Evolutionary conservation across 2,329 filamentous ascomycete genomes (phyloP), one percentile per base, ranked within the genome.

Genomic region (Paecilomyces formosus): DNA sequence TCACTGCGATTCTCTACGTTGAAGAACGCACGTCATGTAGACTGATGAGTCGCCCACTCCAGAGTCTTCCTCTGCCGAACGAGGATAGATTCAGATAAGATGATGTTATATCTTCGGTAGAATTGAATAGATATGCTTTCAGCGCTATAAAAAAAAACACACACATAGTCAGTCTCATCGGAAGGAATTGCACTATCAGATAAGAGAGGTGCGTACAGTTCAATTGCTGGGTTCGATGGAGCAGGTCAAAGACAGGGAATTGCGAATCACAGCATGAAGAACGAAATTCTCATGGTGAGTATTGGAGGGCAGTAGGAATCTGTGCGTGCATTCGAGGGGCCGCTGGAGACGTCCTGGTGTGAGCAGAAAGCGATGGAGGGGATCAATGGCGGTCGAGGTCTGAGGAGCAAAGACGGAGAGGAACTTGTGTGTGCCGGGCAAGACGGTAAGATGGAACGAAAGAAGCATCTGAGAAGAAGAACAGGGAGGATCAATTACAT

Each of bases 41-140:
- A 58, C 33, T 52, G 26, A 35, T 35, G 33, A 62, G 45, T 53
- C 56, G 39, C 39, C 59, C 61, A 35, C 55, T 57, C 52, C 59
- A 55, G 57, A 58, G 50, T 21, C 57, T 5, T 31, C 57, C 53
- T 57, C 54, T 55, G 33, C 30, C 30, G 33, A 26, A 55, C 39
- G 55, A 53, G 54, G 45, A 57, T 18, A 18, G 6, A 26, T 18
- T 21, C 12, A 22, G 3, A 22, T 21, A n/a, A 24, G 54, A 22
- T 55, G n/a, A 55, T n/a, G 28, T 45, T 8, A 3, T n/a, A n/a
- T n/a, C n/a, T n/a, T n/a, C n/a, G n/a, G n/a, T n/a, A 45, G 18
- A 9, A 45, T 21, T 45, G n/a, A 18, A 45, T 18, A 18, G 5
- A 45, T 4, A 6, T n/a, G 39, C n/a, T 45, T 45, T 18, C 15